Evolutionary conservation across 2,329 filamentous ascomycete genomes (phyloP).

Genomic region (Ophidiomyces ophidiicola): DNA sequence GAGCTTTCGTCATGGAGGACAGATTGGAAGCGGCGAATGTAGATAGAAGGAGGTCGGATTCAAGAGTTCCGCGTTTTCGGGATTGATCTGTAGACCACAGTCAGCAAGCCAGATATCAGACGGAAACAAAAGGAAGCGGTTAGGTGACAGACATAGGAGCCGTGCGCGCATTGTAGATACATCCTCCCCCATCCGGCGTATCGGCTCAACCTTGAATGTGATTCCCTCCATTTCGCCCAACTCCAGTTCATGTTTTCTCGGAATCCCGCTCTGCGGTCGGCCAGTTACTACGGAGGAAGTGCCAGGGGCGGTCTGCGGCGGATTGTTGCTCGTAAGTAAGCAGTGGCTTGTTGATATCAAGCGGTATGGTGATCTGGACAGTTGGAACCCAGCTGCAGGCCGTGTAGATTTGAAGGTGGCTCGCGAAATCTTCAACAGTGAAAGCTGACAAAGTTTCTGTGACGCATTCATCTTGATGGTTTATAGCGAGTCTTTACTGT

Average conservation of each 20-base stretch:
- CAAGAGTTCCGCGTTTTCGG: constrained; percentile 88
- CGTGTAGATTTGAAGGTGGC: not conserved
- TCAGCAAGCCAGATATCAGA: not conserved
- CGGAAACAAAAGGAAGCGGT: not conserved
- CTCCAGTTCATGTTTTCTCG: constrained; percentile 46
- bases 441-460: not conserved
- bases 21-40: constrained; percentile 83
- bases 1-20: constrained; percentile 54
- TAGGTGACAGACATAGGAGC: constrained; percentile 55
- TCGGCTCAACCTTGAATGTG: constrained; percentile 78
- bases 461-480: constrained; percentile 3
- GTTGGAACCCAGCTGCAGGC: not conserved
- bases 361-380: not conserved
- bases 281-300: not conserved
- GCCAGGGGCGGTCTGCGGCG: not conserved
- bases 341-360: constrained; percentile 4
- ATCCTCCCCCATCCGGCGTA: constrained; percentile 74
- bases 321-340: constrained; percentile 1
- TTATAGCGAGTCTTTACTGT: too few relatives aligned
- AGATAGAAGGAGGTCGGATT: constrained; percentile 88
- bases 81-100: constrained; percentile 60
- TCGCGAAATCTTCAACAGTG: too few relatives aligned
- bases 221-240: constrained; percentile 82
- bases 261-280: constrained; percentile 2
- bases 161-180: constrained; percentile 75